Base-by-base conservation (phyloP, 73 alveolate species). In the Paramecium sonneborni region DNA sequence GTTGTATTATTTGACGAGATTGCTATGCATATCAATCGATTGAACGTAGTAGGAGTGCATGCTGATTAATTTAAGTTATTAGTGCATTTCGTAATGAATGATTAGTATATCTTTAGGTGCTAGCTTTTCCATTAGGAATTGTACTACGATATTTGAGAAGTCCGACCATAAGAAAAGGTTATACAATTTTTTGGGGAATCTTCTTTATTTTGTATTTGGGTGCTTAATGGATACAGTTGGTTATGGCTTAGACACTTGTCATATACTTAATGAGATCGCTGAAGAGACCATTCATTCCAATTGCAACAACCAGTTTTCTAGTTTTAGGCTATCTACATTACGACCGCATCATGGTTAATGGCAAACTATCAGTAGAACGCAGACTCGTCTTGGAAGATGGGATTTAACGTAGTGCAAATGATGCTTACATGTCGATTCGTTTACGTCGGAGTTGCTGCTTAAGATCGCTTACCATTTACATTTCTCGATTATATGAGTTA, bases 361-460 rank as follows among this genome's bases (percentile, higher is more conserved):
- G 32, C 34, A 79, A 21, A 41, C 24, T 24, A 79, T 14, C 37
- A 20, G n/a, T 12, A 79, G 74, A 43, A 79, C 72, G 74, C 76
- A 24, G 90, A 79, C n/a, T 28, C 69, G 6, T 39, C 90, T 37
- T 79, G 90, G 90, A 79, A 79, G 44, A 79, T 79, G 55, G 76
- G 90, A 79, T 79, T 41, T 44, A 79, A 79, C 28, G 56, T 79
- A 30, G 90, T 43, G n/a, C 11, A 43, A 46, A 79, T 79, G 90
- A 79, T 79, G 90, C 69, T 76, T 8, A 76, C 72, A 21, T 76
- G 88, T 39, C 46, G 90, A 79, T 79, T 30, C 15, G 72, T 79
- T 12, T 79, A 79, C 14, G 44, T 79, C 4, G 76, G 55, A 11
- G 69, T 58, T 30, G 76, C 28, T 14, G 72, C 30, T 30, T 10